A percentile compares a stretch with the other conserved stretches of the same genome.
These are phyloP conservation scores for Xylaria sp. DNA, from an alignment of 2,329 filamentous ascomycete species.

Conservation along the genomic window DNA sequence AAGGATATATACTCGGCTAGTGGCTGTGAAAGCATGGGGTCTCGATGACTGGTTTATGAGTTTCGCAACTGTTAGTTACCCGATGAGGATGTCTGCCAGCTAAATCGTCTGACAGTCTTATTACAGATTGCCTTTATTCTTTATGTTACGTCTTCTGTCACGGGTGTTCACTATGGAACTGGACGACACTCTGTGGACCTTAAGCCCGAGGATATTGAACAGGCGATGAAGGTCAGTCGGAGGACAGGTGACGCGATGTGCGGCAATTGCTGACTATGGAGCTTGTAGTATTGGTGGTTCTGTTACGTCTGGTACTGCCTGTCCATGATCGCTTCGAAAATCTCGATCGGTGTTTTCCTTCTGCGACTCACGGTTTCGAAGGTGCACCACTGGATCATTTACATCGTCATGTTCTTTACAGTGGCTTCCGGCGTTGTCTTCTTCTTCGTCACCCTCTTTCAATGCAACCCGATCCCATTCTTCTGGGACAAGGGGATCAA, in stretches of 20 bases:
- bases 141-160: constrained; percentile 50
- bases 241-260: neutral
- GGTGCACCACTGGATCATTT: constrained; percentile 39
- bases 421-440: constrained; percentile 38
- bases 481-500: constrained; percentile 39
- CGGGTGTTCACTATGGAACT: constrained; percentile 54
- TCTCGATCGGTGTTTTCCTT: constrained; percentile 41
- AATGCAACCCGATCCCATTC: constrained; percentile 37
- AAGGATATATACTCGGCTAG: constrained; percentile 23
- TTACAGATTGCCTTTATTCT: constrained; percentile 51
- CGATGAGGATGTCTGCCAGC: neutral
- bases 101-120: neutral
- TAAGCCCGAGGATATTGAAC: constrained; percentile 37
- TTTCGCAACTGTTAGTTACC: constrained; percentile 25
- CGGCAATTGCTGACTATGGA: constrained; percentile 3
- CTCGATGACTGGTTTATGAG: constrained; percentile 35
- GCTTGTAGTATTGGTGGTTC: constrained; percentile 40
- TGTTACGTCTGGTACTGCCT: constrained; percentile 41
- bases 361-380: constrained; percentile 39
- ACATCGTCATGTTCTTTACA: constrained; percentile 34
- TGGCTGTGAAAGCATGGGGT: constrained; percentile 32
- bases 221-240: constrained; percentile 51
- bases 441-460: constrained; percentile 43
- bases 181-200: constrained; percentile 53
- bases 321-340: constrained; percentile 42